phyloP scores from a whole-genome alignment of 192 early-diverging fungal genomes.

The Funneliformis geosporum region DNA sequence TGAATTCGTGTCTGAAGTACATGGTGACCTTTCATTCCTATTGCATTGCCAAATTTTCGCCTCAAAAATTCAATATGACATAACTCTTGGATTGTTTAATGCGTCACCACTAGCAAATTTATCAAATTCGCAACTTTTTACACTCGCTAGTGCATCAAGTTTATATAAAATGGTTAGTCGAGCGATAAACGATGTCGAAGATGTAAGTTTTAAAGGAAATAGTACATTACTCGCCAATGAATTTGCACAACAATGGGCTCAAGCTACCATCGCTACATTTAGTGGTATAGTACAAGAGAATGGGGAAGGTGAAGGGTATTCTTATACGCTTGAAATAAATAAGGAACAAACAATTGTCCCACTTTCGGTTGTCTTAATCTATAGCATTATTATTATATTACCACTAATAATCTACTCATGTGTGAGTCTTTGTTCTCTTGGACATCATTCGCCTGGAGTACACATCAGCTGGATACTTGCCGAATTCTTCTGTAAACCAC shows the following conservation, averaged over 20 bases:
- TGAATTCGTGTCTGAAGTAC: not conserved
- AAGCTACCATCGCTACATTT: not conserved
- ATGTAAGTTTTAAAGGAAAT: not conserved
- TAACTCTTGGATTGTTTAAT: not conserved
- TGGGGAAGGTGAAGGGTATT: not conserved
- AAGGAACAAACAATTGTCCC: not conserved
- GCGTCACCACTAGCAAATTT: not conserved
- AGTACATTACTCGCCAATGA: not conserved
- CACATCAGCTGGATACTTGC: not conserved
- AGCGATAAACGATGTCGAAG: not conserved
- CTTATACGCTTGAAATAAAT: not conserved
- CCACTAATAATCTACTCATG: not conserved
- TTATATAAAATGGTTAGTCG: not conserved
- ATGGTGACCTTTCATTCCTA: not conserved
- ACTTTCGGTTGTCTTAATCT: not conserved
- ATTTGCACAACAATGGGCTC: constrained; percentile 11
- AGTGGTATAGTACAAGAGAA: not conserved
- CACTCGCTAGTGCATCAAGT: not conserved
- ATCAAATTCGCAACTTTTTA: not conserved
- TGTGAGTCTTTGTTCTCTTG: not conserved
- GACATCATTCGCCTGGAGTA: not conserved
- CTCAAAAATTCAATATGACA: not conserved
- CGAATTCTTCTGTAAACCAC: constrained; percentile 8
- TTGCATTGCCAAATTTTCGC: not conserved
- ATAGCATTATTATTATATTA: not conserved